phyloP scores from a whole-genome alignment of 495 filamentous ascomycete species.

The Penicillium macrosclerotiorum region DNA sequence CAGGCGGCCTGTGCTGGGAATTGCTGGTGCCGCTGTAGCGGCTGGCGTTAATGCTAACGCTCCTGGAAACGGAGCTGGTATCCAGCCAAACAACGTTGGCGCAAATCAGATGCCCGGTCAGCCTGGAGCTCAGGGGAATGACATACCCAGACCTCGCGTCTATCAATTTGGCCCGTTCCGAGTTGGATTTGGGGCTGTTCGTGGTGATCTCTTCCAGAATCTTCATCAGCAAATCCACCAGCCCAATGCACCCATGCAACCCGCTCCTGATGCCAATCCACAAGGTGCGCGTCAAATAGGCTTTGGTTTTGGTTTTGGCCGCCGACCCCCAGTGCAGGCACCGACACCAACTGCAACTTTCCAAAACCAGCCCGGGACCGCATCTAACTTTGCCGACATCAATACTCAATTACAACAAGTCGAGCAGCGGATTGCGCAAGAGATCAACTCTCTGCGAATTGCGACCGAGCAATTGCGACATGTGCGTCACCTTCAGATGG shows the following conservation, averaged over 20 bases:
- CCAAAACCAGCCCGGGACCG: slow-evolving; percentile 9
- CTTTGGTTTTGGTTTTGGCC: slow-evolving; percentile 46
- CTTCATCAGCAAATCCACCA: slow-evolving; percentile 50
- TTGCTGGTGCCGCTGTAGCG: slow-evolving; percentile 29
- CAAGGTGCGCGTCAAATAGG: slow-evolving; percentile 39
- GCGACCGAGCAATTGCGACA: slow-evolving; percentile 55
- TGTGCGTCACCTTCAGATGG: slow-evolving; percentile 57
- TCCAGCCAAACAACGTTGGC: slow-evolving; percentile 25
- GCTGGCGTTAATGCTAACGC: slow-evolving; percentile 23
- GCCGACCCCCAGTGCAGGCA: slow-evolving; percentile 33
- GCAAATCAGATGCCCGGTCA: slow-evolving; percentile 29
- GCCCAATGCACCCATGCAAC: slow-evolving; percentile 35
- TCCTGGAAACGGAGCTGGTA: slow-evolving; percentile 25
- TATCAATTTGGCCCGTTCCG: slow-evolving; percentile 59
- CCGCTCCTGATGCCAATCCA: slow-evolving; percentile 28
- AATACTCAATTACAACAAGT: slow-evolving; percentile 59
- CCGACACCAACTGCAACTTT: slow-evolving; percentile 16
- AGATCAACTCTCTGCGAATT: slow-evolving; percentile 54
- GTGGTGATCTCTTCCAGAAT: slow-evolving; percentile 52
- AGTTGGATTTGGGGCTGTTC: slow-evolving; percentile 55
- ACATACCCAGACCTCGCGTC: slow-evolving; percentile 42
- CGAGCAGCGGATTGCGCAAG: slow-evolving; percentile 64
- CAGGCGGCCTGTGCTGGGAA: slow-evolving; percentile 66
- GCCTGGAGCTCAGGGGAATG: slow-evolving; percentile 31
- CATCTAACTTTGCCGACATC: slow-evolving; percentile 31